Conservation (phyloP, 1,284 basidiomycete species). For the Inonotus obliquus region DNA sequence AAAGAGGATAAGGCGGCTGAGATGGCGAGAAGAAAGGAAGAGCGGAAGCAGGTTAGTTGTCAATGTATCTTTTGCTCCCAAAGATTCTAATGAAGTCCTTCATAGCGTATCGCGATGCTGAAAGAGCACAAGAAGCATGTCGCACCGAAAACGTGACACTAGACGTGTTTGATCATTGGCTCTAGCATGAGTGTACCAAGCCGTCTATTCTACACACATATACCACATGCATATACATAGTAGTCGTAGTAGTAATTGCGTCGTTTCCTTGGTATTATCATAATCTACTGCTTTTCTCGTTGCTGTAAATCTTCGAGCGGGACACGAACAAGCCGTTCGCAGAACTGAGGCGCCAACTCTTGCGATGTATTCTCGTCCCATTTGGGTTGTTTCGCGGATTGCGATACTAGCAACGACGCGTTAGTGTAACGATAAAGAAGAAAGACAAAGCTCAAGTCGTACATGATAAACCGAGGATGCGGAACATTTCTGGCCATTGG, state of each 20-base stretch:
- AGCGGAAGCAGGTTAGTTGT: conserved; percentile 67
- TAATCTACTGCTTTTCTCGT: conserved; percentile 21
- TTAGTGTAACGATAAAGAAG: not conserved
- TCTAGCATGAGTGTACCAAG: not conserved
- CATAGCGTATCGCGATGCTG: conserved; percentile 60
- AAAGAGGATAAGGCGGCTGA: conserved; percentile 89
- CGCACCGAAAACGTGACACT: conserved; percentile 5
- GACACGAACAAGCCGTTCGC: conserved; percentile 52
- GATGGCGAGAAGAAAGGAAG: conserved; percentile 84
- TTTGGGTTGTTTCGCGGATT: conserved; percentile 34
- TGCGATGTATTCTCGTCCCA: conserved; percentile 22
- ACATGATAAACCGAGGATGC: conserved; percentile 66
- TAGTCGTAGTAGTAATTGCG: not conserved
- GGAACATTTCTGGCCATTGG: conserved; percentile 80
- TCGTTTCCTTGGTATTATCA: conserved; percentile 6
- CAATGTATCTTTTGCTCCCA: conserved; percentile 2
- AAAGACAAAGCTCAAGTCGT: conserved; percentile 15
- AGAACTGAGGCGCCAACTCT: conserved; percentile 25
- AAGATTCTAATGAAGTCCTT: conserved; percentile 10
- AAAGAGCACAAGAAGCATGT: conserved; percentile 62
- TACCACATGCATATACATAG: conserved; percentile 8
- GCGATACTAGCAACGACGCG: not conserved
- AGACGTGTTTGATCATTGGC: not conserved
- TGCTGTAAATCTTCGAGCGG: conserved; percentile 53
- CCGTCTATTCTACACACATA: conserved; percentile 3